phyloP scores from a whole-genome alignment of 345 rosid genomes.

The Linum trigynum region DNA sequence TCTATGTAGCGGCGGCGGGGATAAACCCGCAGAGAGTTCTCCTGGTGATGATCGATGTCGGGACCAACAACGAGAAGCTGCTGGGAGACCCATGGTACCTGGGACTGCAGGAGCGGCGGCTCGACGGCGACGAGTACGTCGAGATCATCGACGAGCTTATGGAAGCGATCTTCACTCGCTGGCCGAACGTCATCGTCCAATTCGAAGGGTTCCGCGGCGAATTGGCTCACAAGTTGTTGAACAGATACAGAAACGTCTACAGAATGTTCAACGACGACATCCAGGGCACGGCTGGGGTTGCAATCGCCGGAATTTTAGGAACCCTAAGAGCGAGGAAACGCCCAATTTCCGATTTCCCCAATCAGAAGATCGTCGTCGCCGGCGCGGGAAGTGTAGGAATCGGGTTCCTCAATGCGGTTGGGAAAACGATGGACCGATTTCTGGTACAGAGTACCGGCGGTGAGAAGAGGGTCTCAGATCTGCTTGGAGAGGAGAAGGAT shows the following conservation, averaged over 20 bases:
- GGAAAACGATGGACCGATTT: slow-evolving; percentile 97
- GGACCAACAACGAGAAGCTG: no score
- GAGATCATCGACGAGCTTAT: slow-evolving; percentile 80
- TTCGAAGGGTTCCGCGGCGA: slow-evolving; percentile 99
- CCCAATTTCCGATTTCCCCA: slow-evolving; percentile 95
- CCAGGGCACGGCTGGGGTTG: slow-evolving; percentile 99
- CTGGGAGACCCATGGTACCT: slow-evolving; percentile 69
- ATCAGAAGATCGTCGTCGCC: slow-evolving; percentile 91
- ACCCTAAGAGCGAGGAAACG: slow-evolving; percentile 95
- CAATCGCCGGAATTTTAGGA: slow-evolving; percentile 94
- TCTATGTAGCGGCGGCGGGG: slow-evolving; percentile 98
- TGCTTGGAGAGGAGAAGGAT: no score
- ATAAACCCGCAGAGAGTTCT: slow-evolving; percentile 97
- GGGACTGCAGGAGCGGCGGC: slow-evolving; percentile 86
- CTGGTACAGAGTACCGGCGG: slow-evolving; percentile 85
- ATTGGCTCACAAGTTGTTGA: slow-evolving; percentile 96
- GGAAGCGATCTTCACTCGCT: slow-evolving; percentile 97
- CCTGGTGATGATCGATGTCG: slow-evolving; percentile 97
- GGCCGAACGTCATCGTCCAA: slow-evolving; percentile 98
- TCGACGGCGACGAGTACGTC: slow-evolving; percentile 70
- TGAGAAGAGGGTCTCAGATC: no score
- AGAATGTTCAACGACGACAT: slow-evolving; percentile 99
- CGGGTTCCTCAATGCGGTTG: slow-evolving; percentile 91
- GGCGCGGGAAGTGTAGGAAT: slow-evolving; percentile 99
- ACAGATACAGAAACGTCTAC: slow-evolving; percentile 64